A percentile compares a stretch with the other conserved stretches of the same genome.
Conservation (phyloP, 2,329 filamentous ascomycete genomes). For the Diaporthe citrichinensis region DNA sequence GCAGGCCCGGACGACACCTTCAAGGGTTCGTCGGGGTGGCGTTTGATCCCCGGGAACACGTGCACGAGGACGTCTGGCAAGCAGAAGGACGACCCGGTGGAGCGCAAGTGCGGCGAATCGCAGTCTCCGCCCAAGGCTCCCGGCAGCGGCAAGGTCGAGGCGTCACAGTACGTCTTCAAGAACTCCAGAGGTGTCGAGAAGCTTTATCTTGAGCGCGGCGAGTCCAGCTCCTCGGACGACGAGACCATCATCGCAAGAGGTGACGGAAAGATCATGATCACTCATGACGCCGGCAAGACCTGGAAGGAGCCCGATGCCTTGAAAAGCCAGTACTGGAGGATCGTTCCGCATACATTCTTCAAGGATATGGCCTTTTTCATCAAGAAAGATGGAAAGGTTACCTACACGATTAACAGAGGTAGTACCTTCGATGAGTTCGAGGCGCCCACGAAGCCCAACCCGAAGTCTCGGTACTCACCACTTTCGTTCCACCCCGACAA, state of each 20-base stretch:
- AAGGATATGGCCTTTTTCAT: constrained; percentile 91
- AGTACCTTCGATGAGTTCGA: constrained; percentile 81
- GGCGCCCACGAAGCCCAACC: constrained; percentile 69
- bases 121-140: constrained; percentile 63
- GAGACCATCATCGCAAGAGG: constrained; percentile 77
- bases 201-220: constrained; percentile 84
- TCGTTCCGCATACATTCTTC: constrained; percentile 84
- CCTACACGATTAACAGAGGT: constrained; percentile 87
- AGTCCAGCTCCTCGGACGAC: constrained; percentile 72
- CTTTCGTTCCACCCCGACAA: constrained; percentile 87
- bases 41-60: constrained; percentile 87
- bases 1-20: constrained; percentile 78
- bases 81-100: constrained; percentile 79
- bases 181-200: constrained; percentile 62
- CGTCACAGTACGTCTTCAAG: constrained; percentile 73
- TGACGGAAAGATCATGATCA: constrained; percentile 76
- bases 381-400: constrained; percentile 75
- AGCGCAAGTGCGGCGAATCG: constrained; percentile 81
- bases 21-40: constrained; percentile 89
- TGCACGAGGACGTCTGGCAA: constrained; percentile 73
- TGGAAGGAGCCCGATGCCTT: constrained; percentile 78
- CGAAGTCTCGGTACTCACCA: constrained; percentile 54
- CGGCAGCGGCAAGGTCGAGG: constrained; percentile 76
- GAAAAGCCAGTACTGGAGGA: constrained; percentile 77
- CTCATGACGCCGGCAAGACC: constrained; percentile 88